A percentile compares a stretch with the other conserved stretches of the same genome.
These are phyloP conservation scores for Begonia loranthoides DNA, from an alignment of 306 rosid genomes.

Conservation along the genomic window DNA sequence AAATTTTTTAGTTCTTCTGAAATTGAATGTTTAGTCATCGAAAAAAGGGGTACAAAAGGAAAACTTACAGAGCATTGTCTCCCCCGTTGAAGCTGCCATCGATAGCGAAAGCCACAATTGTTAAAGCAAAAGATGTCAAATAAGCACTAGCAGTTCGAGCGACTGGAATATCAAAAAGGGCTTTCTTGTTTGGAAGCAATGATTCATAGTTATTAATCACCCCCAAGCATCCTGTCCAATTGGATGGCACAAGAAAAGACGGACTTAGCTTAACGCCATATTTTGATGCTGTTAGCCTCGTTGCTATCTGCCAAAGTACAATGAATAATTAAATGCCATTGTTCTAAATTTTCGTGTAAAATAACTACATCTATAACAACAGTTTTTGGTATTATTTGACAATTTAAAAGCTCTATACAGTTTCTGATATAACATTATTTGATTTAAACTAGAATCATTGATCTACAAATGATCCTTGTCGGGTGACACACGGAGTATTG, in stretches of 20 bases:
- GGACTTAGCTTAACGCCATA: constrained; percentile 88
- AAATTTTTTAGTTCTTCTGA: not conserved
- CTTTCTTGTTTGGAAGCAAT: constrained; percentile 71
- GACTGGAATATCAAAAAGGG: constrained; percentile 79
- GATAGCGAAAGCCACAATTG: constrained; percentile 62
- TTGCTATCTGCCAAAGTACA: constrained; percentile 45
- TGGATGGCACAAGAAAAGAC: constrained; percentile 85
- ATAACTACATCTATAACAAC: too few species aligned
- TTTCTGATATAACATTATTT: too few species aligned
- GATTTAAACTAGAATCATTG: too few species aligned
- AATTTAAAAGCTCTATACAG: too few species aligned
- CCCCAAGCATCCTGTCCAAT: constrained; percentile 90
- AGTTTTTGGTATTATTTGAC: too few species aligned
- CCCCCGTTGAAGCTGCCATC: constrained; percentile 97
- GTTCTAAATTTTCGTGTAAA: too few species aligned
- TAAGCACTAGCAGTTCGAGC: constrained; percentile 86
- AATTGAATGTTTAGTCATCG: not conserved
- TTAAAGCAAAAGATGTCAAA: constrained; percentile 66
- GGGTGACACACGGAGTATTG: too few species aligned
- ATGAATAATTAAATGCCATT: too few species aligned
- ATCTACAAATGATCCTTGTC: too few species aligned
- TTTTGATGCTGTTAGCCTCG: constrained; percentile 77
- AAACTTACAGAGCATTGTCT: constrained; percentile 72
- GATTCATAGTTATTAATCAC: constrained; percentile 91
- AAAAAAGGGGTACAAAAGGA: not conserved